Evolutionary conservation across 2,329 filamentous ascomycete genomes (phyloP).

Genomic region (Paecilomyces sp.): DNA sequence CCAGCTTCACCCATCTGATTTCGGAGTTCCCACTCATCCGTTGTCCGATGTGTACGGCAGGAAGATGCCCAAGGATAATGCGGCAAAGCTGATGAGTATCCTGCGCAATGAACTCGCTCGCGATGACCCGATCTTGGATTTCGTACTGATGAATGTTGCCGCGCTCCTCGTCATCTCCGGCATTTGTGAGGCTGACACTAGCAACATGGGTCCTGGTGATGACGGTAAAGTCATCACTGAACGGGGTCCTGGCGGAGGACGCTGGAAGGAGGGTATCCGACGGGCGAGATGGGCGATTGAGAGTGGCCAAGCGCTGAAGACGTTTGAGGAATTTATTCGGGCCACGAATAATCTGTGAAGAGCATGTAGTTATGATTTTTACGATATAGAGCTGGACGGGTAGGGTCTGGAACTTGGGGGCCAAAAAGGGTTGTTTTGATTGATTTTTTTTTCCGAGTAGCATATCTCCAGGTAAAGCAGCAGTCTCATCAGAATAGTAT

Average conservation of each 20-base stretch:
- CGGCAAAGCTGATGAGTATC: conserved; percentile 70
- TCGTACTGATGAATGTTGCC: conserved; percentile 90
- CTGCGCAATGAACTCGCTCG: conserved; percentile 64
- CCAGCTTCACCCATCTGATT: conserved; percentile 72
- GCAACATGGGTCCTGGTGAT: conserved; percentile 71
- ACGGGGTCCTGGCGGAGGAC: conserved; percentile 72
- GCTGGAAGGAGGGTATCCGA: conserved; percentile 93
- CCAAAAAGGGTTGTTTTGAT: neutral
- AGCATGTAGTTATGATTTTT: conserved; percentile 13
- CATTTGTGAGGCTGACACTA: conserved; percentile 75
- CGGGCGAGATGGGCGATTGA: conserved; percentile 80
- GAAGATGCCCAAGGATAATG: conserved; percentile 81
- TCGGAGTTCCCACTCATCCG: conserved; percentile 70
- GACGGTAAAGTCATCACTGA: conserved; percentile 75
- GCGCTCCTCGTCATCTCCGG: conserved; percentile 80
- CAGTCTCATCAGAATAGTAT: neutral
- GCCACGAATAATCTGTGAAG: conserved; percentile 56
- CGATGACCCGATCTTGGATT: conserved; percentile 81
- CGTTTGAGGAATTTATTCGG: conserved; percentile 78
- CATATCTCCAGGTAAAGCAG: neutral
- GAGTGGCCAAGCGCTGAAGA: conserved; percentile 76
- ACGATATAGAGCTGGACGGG: conserved; percentile 12
- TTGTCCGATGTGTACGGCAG: conserved; percentile 74
- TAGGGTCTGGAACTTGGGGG: neutral
- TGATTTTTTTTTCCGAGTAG: neutral